phyloP scores from a whole-genome alignment of 1,139 yeast genomes.

The Pneumocystis wakefieldiae region DNA sequence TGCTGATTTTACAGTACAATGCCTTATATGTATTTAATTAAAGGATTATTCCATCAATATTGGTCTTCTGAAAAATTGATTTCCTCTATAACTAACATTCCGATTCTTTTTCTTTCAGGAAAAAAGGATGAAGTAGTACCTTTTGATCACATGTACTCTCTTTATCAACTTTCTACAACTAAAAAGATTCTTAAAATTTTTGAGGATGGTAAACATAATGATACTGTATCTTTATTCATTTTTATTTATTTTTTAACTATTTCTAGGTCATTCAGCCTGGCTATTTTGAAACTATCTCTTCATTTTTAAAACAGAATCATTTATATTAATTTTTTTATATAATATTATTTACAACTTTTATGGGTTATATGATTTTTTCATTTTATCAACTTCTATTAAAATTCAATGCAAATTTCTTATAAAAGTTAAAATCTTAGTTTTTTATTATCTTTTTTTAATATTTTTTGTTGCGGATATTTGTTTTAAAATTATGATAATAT shows the following conservation, averaged over 20 bases:
- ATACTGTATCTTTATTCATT: not conserved
- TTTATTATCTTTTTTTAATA: too few relatives aligned
- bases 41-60: conserved; percentile 54
- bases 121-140: conserved; percentile 81
- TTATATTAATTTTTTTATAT: too few relatives aligned
- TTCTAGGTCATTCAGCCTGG: not conserved
- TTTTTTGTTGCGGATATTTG: too few relatives aligned
- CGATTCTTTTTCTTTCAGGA: conserved; percentile 62
- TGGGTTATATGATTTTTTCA: too few relatives aligned
- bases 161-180: conserved; percentile 34
- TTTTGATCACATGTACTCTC: conserved; percentile 58
- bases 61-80: conserved; percentile 72
- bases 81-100: conserved; percentile 39
- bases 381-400: too few relatives aligned
- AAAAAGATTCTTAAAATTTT: conserved; percentile 7
- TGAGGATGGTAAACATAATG: not conserved
- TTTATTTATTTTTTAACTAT: not conserved
- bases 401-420: too few relatives aligned
- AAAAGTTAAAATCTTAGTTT: not conserved
- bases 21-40: conserved; percentile 46
- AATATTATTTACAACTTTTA: not conserved
- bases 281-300: not conserved
- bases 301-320: too few relatives aligned
- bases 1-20: conserved; percentile 23
- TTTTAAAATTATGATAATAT: too few relatives aligned